phyloP scores from a whole-genome alignment of 352 stramenopile genomes.

The Pseudoperonospora humuli region DNA sequence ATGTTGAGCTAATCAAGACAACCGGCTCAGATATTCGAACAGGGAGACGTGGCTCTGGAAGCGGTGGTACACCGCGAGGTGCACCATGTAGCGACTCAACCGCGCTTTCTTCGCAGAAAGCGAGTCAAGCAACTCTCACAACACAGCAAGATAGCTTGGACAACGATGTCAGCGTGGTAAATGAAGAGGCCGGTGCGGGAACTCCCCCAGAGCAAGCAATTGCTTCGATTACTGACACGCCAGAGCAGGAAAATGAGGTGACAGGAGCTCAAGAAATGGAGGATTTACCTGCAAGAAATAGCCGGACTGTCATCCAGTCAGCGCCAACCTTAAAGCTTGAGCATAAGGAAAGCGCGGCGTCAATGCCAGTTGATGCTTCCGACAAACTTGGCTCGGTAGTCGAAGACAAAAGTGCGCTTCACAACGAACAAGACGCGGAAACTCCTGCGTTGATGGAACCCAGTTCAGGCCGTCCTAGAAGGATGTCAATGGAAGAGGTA shows the following conservation, averaged over 20 bases:
- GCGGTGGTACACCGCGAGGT: constrained; percentile 3
- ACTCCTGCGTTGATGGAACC: background rate
- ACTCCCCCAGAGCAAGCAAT: background rate
- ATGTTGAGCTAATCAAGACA: constrained; percentile 58
- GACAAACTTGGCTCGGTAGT: background rate
- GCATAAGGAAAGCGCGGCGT: constrained; percentile 26
- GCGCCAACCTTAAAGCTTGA: constrained; percentile 37
- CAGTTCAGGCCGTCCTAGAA: constrained; percentile 5
- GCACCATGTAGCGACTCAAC: constrained; percentile 11
- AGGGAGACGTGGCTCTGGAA: constrained; percentile 27
- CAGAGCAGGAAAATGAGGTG: background rate
- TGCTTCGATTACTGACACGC: background rate
- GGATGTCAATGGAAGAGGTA: constrained; percentile 26
- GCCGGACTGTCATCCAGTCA: constrained; percentile 22
- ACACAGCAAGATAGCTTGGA: constrained; percentile 1
- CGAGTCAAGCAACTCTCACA: background rate
- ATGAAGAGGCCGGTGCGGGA: constrained; percentile 10
- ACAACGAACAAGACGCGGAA: background rate
- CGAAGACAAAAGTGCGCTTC: background rate
- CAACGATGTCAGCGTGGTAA: constrained; percentile 18
- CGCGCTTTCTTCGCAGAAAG: constrained; percentile 4
- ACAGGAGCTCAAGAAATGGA: constrained; percentile 20
- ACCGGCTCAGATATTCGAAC: constrained; percentile 73
- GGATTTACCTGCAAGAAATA: constrained; percentile 44
- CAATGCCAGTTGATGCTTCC: constrained; percentile 1